Conservation (phyloP, 768 basidiomycete genomes). For the Dioszegia aurantiaca region DNA sequence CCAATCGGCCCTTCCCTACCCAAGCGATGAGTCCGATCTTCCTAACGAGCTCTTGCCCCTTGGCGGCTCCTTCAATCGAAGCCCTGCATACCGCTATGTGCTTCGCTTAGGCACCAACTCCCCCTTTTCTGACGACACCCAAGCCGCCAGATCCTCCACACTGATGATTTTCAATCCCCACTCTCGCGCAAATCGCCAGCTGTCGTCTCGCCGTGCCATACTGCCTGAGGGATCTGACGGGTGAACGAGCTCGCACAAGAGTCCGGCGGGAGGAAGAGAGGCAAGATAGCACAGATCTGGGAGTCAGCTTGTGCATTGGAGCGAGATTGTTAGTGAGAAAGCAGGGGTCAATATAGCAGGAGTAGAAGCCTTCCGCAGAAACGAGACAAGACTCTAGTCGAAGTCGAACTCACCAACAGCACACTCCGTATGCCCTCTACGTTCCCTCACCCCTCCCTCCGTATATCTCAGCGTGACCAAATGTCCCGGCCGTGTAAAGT, state of each 20-base stretch:
- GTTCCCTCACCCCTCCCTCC: conserved; percentile 75
- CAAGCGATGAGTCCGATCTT: too few species aligned
- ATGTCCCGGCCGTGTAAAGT: conserved; percentile 91
- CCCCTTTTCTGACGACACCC: conserved; percentile 37
- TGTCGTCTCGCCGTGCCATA: conserved; percentile 95
- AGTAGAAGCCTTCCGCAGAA: too few species aligned
- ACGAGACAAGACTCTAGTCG: too few species aligned
- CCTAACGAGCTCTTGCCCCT: too few species aligned
- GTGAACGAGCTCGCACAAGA: conserved; percentile 93
- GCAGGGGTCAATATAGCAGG: too few species aligned
- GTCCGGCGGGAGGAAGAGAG: conserved; percentile 65
- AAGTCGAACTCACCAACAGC: conserved; percentile 59
- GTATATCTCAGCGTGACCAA: conserved; percentile 88
- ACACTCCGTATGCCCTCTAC: conserved; percentile 91
- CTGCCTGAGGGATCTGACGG: conserved; percentile 74
- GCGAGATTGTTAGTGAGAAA: too few species aligned
- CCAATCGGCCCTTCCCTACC: too few species aligned
- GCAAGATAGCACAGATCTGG: conserved; percentile 78
- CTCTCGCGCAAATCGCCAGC: conserved; percentile 79
- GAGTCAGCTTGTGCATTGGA: conserved; percentile 14
- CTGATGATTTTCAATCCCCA: conserved; percentile 94
- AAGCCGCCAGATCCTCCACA: conserved; percentile 63
- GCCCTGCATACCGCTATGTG: too few species aligned
- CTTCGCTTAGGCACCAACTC: conserved; percentile 23
- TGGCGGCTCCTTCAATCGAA: too few species aligned